Evolutionary conservation across 192 early-diverging fungal genomes (phyloP).

Genomic region (Phlyctochytrium planicorne): DNA sequence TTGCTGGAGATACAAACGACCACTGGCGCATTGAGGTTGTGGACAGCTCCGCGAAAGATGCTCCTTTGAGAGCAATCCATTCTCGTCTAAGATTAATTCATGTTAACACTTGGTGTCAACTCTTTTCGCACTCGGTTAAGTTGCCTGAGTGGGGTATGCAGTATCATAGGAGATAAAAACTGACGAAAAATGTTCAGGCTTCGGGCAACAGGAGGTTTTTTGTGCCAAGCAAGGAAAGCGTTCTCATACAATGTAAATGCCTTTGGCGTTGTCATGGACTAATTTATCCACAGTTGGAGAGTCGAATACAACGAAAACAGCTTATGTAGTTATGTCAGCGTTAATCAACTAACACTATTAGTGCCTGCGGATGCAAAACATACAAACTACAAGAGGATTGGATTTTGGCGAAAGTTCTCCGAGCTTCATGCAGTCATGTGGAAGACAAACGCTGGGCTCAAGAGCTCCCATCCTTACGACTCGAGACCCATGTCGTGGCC

Average conservation of each 20-base stretch:
- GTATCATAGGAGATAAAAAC: neutral
- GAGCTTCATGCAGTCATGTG: conserved; percentile 56
- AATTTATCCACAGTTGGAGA: conserved; percentile 25
- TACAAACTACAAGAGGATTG: conserved; percentile 41
- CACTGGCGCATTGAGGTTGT: conserved; percentile 83
- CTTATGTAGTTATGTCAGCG: conserved; percentile 18
- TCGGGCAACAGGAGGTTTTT: conserved; percentile 85
- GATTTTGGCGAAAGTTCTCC: conserved; percentile 48
- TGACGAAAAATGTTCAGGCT: conserved; percentile 37
- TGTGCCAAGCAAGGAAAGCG: conserved; percentile 73
- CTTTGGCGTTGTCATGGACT: neutral
- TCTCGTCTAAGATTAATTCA: conserved; percentile 73
- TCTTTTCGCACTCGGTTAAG: conserved; percentile 70
- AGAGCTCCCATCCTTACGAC: conserved; percentile 47
- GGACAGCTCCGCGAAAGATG: conserved; percentile 58
- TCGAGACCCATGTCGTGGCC: conserved; percentile 52
- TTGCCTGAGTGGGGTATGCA: conserved; percentile 78
- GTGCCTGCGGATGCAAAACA: conserved; percentile 36
- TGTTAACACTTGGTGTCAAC: conserved; percentile 69
- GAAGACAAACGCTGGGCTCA: conserved; percentile 49
- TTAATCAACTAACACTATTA: conserved; percentile 23
- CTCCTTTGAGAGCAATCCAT: conserved; percentile 54
- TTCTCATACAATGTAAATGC: conserved; percentile 9
- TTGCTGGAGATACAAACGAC: conserved; percentile 88
- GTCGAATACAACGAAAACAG: conserved; percentile 42